Conservation (phyloP, 768 basidiomycete genomes). For the Russula lepida region DNA sequence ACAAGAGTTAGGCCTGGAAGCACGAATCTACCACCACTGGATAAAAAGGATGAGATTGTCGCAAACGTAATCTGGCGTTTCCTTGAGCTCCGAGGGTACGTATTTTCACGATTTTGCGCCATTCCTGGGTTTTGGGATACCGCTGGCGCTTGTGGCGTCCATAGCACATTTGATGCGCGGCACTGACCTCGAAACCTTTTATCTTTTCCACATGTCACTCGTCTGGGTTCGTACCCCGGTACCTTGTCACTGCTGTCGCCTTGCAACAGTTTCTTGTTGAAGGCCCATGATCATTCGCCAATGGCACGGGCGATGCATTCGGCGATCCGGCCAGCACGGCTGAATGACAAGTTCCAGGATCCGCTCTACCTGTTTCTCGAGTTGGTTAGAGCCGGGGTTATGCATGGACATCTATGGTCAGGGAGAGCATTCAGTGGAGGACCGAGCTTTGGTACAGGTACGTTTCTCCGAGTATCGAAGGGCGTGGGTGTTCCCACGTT, state of each 20-base stretch:
- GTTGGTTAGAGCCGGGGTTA: slow-evolving; percentile 90
- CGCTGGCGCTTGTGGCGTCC: slow-evolving; percentile 19
- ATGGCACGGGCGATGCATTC: slow-evolving; percentile 87
- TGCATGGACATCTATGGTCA: slow-evolving; percentile 91
- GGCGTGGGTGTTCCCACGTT: slow-evolving; percentile 21
- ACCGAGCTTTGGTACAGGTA: slow-evolving; percentile 88
- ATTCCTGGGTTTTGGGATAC: slow-evolving; percentile 6
- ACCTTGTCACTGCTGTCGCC: slow-evolving; percentile 5
- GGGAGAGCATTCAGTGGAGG: slow-evolving; percentile 86
- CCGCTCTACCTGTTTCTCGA: slow-evolving; percentile 92
- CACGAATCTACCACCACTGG: slow-evolving; percentile 43
- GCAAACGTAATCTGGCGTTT: slow-evolving; percentile 99
- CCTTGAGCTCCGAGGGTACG: slow-evolving; percentile 90
- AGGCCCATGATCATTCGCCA: slow-evolving; percentile 81
- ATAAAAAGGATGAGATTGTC: slow-evolving; percentile 97
- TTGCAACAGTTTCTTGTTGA: slow-evolving; percentile 67
- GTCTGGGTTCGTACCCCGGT: slow-evolving; percentile 1
- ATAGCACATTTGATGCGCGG: slow-evolving; percentile 16
- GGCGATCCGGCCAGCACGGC: slow-evolving; percentile 63
- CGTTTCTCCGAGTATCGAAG: slow-evolving; percentile 25
- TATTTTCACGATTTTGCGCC: slow-evolving; percentile 25
- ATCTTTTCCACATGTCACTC: slow-evolving; percentile 2
- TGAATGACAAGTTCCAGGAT: slow-evolving; percentile 99
- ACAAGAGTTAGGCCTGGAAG: slow-evolving; percentile 61
- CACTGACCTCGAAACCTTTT: slow-evolving; percentile 9